Percentiles rank a stretch among this genome's conserved stretches.
Evolutionary conservation across 768 basidiomycete genomes (phyloP).

Genomic region (Sporobolomyces roseus): DNA sequence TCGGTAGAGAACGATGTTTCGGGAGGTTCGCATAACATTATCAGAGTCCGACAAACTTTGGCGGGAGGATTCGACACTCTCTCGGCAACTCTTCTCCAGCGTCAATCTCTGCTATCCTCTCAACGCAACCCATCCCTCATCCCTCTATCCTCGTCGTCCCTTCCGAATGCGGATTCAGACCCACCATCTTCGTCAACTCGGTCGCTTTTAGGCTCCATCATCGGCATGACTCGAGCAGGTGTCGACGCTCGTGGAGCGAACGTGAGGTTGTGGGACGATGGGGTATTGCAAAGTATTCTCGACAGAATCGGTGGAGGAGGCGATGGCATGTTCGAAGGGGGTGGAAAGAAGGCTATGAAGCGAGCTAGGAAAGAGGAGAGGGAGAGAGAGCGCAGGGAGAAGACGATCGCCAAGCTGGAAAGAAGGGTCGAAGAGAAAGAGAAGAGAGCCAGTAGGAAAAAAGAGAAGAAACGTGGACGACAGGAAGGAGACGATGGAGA

Average conservation of each 20-base stretch:
- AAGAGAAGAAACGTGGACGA: constrained; percentile 2
- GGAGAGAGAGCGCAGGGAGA: constrained; percentile 22
- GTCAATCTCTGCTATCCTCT: constrained; percentile 50
- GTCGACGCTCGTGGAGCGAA: constrained; percentile 14
- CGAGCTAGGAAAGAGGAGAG: constrained; percentile 11
- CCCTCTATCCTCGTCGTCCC: background rate
- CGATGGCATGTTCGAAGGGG: background rate
- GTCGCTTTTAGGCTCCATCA: constrained; percentile 31
- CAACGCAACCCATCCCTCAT: background rate
- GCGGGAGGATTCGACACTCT: constrained; percentile 68
- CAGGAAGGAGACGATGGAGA: background rate
- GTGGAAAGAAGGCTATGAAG: constrained; percentile 27
- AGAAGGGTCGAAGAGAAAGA: constrained; percentile 25
- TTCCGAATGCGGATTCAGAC: constrained; percentile 37
- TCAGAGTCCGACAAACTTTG: constrained; percentile 73
- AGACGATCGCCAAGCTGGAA: constrained; percentile 34
- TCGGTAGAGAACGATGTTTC: constrained; percentile 84
- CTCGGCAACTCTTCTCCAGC: constrained; percentile 62
- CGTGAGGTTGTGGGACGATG: constrained; percentile 8
- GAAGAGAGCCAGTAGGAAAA: constrained; percentile 20
- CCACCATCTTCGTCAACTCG: background rate
- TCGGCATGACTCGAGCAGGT: constrained; percentile 36
- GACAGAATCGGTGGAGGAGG: background rate
- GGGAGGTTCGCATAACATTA: constrained; percentile 75
- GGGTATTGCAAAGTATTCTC: constrained; percentile 25